Evolutionary conservation across 345 rosid species (phyloP).

Genomic region (Cardiospermum halicacabum): DNA sequence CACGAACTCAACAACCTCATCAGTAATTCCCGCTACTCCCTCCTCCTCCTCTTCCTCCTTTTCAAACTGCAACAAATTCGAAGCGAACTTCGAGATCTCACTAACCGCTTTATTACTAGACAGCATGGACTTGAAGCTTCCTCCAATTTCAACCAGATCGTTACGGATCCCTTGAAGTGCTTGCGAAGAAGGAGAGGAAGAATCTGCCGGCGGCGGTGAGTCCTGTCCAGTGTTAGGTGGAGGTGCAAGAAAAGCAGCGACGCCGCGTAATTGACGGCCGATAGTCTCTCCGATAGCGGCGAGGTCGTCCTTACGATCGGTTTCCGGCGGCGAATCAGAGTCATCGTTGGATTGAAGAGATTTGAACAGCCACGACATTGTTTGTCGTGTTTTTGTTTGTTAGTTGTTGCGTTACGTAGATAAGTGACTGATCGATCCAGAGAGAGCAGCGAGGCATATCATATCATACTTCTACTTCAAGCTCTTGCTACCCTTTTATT

Average conservation of each 20-base stretch:
- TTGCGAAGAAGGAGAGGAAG: slow-evolving; percentile 5
- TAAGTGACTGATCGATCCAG: not conserved
- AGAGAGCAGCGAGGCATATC: not conserved
- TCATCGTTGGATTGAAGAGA: slow-evolving; percentile 32
- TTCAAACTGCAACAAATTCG: slow-evolving; percentile 38
- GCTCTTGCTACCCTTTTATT: not conserved
- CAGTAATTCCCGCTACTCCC: slow-evolving; percentile 46
- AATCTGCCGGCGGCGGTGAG: slow-evolving; percentile 18
- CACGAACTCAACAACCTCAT: slow-evolving; percentile 50
- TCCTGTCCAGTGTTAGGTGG: slow-evolving; percentile 25
- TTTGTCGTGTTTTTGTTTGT: not conserved
- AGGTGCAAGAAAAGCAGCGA: slow-evolving; percentile 60
- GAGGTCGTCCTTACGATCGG: slow-evolving; percentile 29
- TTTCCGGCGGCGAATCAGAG: slow-evolving; percentile 20
- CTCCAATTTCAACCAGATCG: slow-evolving; percentile 68
- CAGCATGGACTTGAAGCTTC: slow-evolving; percentile 45
- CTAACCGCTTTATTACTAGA: slow-evolving; percentile 36
- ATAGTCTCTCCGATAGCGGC: slow-evolving; percentile 36
- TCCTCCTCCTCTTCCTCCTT: slow-evolving; percentile 18
- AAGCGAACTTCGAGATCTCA: slow-evolving; percentile 51
- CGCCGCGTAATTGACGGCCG: slow-evolving; percentile 57
- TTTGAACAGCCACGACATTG: slow-evolving; percentile 65
- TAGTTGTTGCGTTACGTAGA: not conserved
- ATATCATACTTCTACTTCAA: not conserved
- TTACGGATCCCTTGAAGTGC: slow-evolving; percentile 51